Percentiles rank a stretch among this genome's conserved stretches.
Conservation (phyloP, 257 asterid species). For the Penstemon davidsonii region DNA sequence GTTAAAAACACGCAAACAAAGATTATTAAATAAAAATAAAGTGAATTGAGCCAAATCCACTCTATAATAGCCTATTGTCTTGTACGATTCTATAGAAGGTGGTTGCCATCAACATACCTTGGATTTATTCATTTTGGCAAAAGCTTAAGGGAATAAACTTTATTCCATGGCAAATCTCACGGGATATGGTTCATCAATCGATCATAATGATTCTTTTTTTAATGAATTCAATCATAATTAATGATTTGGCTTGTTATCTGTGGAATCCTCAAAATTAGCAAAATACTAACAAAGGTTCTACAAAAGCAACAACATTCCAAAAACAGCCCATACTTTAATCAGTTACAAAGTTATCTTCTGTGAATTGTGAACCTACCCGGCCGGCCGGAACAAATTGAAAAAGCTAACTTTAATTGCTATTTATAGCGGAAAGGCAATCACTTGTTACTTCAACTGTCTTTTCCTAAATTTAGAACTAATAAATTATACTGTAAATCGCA, state of each 20-base stretch:
- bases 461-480: conserved; percentile 16
- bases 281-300: neutral
- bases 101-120: neutral
- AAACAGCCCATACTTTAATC: conserved; percentile 4
- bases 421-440: conserved; percentile 6
- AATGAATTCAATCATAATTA: too few relatives aligned
- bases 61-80: too few relatives aligned
- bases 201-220: too few relatives aligned
- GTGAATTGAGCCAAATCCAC: too few relatives aligned
- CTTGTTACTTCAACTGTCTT: neutral
- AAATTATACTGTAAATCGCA: neutral
- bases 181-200: neutral
- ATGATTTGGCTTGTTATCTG: neutral
- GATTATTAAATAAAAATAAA: too few relatives aligned
- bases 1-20: too few relatives aligned
- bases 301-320: neutral
- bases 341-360: neutral
- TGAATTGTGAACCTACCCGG: neutral
- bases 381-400: neutral
- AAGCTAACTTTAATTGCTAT: conserved; percentile 14
- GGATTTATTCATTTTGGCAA: neutral
- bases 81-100: neutral
- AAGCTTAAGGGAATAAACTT: neutral
- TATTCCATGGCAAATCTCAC: neutral
- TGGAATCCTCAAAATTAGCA: neutral